Percentiles rank a stretch among this genome's conserved stretches.
Conservation (phyloP, 2,329 filamentous ascomycete species). For the Venturia effusa region DNA sequence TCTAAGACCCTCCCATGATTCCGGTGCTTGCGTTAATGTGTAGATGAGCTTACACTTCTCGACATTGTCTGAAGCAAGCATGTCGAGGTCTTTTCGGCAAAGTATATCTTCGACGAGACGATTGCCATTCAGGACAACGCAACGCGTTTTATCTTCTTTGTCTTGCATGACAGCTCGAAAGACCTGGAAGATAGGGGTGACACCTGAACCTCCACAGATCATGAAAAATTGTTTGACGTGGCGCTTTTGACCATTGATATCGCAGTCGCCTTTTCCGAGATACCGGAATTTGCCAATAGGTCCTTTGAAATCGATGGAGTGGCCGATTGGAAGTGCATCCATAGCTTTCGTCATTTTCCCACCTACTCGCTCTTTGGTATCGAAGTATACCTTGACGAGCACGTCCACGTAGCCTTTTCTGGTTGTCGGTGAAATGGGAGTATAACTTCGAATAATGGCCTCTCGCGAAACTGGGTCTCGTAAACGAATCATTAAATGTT, state of each 20-base stretch:
- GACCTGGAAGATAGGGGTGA: constrained; percentile 86
- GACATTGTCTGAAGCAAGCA: constrained; percentile 41
- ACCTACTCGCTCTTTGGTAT: constrained; percentile 45
- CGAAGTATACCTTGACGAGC: constrained; percentile 73
- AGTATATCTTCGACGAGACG: constrained; percentile 71
- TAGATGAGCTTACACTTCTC: constrained; percentile 55
- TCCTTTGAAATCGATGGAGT: constrained; percentile 74
- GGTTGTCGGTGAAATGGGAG: constrained; percentile 59
- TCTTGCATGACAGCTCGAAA: constrained; percentile 63
- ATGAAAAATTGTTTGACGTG: constrained; percentile 62
- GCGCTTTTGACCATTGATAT: constrained; percentile 46
- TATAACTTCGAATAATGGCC: constrained; percentile 76
- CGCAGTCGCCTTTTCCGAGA: constrained; percentile 52
- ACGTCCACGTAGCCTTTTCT: constrained; percentile 58
- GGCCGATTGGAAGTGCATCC: constrained; percentile 59
- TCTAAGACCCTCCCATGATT: constrained; percentile 55
- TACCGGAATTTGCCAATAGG: constrained; percentile 83
- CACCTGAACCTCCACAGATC: constrained; percentile 80
- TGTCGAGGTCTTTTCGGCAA: constrained; percentile 61
- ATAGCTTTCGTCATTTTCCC: constrained; percentile 77
- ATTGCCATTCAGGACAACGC: constrained; percentile 71
- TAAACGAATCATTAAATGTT: constrained; percentile 78
- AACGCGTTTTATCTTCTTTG: constrained; percentile 50
- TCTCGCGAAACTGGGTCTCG: constrained; percentile 60
- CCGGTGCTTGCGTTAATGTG: constrained; percentile 53